Evolutionary conservation across 345 rosid genomes (phyloP), one percentile per base, ranked within the genome.

Genomic region (Schrenkiella parvula): DNA sequence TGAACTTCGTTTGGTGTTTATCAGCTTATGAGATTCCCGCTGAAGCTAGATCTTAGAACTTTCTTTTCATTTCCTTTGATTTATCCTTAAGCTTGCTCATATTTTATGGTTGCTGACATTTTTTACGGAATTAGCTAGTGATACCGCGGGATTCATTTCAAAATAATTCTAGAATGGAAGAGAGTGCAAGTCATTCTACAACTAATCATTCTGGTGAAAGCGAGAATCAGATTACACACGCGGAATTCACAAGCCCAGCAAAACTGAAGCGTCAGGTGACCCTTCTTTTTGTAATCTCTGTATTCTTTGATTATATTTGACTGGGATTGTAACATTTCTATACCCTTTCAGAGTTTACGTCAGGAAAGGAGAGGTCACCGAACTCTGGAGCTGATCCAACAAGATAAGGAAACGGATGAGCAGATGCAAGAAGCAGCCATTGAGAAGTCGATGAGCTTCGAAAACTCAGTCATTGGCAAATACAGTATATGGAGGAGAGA

Each of bases 401-500:
- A 70, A 77, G 88, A 83, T 72, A 82, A 77, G 67, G 90, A 79
- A 82, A 80, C 79, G 64, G 96, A 87, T 67, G 72, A 74, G 55
- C 79, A 75, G 81, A 67, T 79, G 76, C 84, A 79, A 79, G 86
- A 66, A 72, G 82, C 87, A 61, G 89, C 93, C 58, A 75, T 92
- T 72, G 84, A 84, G 67, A 83, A 74, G 73, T 79, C 86, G 43
- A 84, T 76, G 80, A 82, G 60, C 74, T 71, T 81, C 64, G 87
- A 86, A 55, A 85, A 89, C 38, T 71, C 83, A 17, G 71, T 80
- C 78, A 79, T 72, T 63, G 97, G 85, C 66, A 95, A 88, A 74
- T 90, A 92, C 78, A 90, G 92, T 59, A 86, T 89, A 71, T 92
- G 96, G 99, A 90, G 98, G 84, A 88, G 87, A 86, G 98, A 95